phyloP scores from a whole-genome alignment of 148 eudicot genomes.

The Chenopodium suecicum region DNA sequence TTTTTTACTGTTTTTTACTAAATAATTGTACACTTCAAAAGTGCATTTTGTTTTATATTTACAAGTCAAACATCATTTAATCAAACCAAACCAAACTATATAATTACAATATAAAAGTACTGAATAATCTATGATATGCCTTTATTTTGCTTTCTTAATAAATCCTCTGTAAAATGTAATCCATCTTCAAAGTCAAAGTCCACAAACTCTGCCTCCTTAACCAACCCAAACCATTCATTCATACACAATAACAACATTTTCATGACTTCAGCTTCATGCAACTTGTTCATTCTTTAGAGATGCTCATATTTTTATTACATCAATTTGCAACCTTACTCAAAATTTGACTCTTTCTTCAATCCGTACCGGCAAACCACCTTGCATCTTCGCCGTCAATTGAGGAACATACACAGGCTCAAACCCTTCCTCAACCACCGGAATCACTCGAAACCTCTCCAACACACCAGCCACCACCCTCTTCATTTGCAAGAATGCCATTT shows the following conservation, averaged over 20 bases:
- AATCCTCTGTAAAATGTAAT: neutral
- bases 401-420: conserved; percentile 30
- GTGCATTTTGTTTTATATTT: no score
- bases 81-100: no score
- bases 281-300: neutral
- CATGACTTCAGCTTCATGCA: neutral
- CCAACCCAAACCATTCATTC: neutral
- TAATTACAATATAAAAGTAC: no score
- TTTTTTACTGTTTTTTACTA: no score
- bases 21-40: no score
- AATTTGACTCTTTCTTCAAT: conserved; percentile 10
- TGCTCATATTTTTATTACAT: neutral
- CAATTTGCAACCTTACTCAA: neutral
- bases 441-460: conserved; percentile 35
- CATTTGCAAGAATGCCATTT: conserved; percentile 52
- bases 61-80: no score
- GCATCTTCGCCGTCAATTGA: conserved; percentile 38
- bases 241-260: neutral
- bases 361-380: conserved; percentile 37
- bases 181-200: neutral
- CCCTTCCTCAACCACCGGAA: conserved; percentile 35
- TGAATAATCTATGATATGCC: no score
- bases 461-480: conserved; percentile 41
- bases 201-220: neutral
- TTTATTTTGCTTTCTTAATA: neutral